phyloP scores from a whole-genome alignment of 768 basidiomycete genomes.

The Mycena leptocephala region DNA sequence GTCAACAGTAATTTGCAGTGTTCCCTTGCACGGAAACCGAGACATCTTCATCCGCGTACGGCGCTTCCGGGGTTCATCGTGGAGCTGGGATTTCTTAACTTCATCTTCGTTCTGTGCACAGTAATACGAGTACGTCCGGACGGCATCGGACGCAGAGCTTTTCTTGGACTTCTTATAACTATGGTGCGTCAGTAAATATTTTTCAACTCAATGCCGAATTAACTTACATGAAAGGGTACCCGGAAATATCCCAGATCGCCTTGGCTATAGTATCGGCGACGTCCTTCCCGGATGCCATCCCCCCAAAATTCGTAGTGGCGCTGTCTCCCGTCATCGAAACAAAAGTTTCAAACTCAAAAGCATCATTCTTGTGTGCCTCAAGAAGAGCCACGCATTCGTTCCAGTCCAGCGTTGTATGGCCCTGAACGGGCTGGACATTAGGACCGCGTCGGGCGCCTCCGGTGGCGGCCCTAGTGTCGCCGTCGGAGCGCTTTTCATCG shows the following conservation, averaged over 20 bases:
- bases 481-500: not conserved
- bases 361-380: conserved; percentile 1
- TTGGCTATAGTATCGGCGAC: not conserved
- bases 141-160: not conserved
- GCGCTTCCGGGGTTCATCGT: not conserved
- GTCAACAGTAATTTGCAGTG: not conserved
- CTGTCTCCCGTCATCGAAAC: not conserved
- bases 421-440: not conserved
- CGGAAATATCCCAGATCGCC: not conserved
- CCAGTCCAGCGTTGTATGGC: conserved; percentile 3
- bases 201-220: not conserved
- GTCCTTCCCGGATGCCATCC: not conserved
- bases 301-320: not conserved
- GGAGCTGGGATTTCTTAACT: not conserved
- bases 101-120: not conserved
- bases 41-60: not conserved
- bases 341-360: conserved; percentile 1
- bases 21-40: not conserved
- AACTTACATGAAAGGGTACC: not conserved
- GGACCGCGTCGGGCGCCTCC: not conserved
- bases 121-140: not conserved
- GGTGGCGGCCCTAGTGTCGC: not conserved
- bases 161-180: conserved; percentile 4
- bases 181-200: not conserved
- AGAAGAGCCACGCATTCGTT: conserved; percentile 4